Evolutionary conservation across 116 monocot genomes (phyloP), one percentile per base, ranked within the genome.

Genomic region (Phalaenopsis hybrid): DNA sequence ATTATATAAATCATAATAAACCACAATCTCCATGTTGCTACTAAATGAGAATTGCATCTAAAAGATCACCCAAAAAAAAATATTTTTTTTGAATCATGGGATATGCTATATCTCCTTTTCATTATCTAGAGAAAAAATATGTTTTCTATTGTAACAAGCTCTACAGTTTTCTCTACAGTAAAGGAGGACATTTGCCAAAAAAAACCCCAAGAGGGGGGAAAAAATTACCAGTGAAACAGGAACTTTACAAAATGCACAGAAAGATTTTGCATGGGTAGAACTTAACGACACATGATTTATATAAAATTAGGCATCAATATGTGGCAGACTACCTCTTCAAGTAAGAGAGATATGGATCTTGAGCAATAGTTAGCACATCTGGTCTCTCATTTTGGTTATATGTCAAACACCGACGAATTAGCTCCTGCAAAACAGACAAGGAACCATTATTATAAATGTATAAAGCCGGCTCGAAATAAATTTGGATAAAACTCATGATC

Each of bases 371-470:
- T 81, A 99, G 81, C 68, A 99, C 99, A 84, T 99, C 99, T 4
- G 95, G 99, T 78, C 99, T 90, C 57, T 99, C 99, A 15, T 85
- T 88, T 90, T 99, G 99, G 79, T 95, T 91, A 81, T 95, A 95
- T 25, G 95, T 95, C 85, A 95, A 87, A 78, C 99, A 99, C 25
- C 88, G 85, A 46, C 95, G 92, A 63, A 99, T 99, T 23, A 99
- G 81, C 70, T 99, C 99, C 99, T 99, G 88, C 50, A 15, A 9
- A 41, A 45, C 44, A 8, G 7, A 9, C 61, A 33, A 75, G 44
- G 1, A 63, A 44, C 43, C 31, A 20, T 41, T 41, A 41, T 41
- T 41, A 41, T 41, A 41, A 41, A 41, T 41, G 41, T 4, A 41
- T 41, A 41, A 41, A 41, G 41, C 41, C 1, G 41, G 12, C 16